Evolutionary conservation across 768 basidiomycete species (phyloP).

Genomic region (Boletus tylopilopsis): DNA sequence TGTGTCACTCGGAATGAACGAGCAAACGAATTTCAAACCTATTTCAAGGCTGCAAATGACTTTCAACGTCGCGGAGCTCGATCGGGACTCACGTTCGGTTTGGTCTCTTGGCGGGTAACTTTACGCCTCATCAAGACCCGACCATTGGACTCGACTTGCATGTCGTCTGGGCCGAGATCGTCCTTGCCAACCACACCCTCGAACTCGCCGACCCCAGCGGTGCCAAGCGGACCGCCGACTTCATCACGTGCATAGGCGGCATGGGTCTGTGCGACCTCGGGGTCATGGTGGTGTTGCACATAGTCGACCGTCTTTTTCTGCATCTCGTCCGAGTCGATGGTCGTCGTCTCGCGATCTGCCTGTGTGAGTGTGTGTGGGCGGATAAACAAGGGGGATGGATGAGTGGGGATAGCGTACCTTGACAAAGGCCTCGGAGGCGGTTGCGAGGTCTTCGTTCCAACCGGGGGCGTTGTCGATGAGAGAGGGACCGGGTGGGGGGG

Average conservation of each 20-base stretch:
- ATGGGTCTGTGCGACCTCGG: conserved; percentile 20
- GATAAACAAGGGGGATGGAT: not conserved
- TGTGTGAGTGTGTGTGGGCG: not conserved
- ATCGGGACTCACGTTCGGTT: conserved; percentile 13
- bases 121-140: conserved; percentile 20
- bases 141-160: conserved; percentile 22
- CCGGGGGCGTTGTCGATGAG: conserved; percentile 57
- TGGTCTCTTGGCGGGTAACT: conserved; percentile 9
- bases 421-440: conserved; percentile 58
- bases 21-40: conserved; percentile 19
- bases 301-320: conserved; percentile 22
- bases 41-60: too few species aligned
- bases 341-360: conserved; percentile 23
- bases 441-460: conserved; percentile 68
- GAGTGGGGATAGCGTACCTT: conserved; percentile 39
- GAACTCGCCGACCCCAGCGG: conserved; percentile 28
- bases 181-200: conserved; percentile 28
- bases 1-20: not conserved
- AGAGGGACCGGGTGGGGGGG: conserved; percentile 41
- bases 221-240: conserved; percentile 25
- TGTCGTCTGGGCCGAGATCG: conserved; percentile 26
- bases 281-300: conserved; percentile 8
- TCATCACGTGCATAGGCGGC: conserved; percentile 28
- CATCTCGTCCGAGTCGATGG: conserved; percentile 21
- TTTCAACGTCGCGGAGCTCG: not conserved